Evolutionary conservation across 148 eudicot genomes (phyloP), one percentile per base, ranked within the genome.

Genomic region (Rhododendron mucronatum): DNA sequence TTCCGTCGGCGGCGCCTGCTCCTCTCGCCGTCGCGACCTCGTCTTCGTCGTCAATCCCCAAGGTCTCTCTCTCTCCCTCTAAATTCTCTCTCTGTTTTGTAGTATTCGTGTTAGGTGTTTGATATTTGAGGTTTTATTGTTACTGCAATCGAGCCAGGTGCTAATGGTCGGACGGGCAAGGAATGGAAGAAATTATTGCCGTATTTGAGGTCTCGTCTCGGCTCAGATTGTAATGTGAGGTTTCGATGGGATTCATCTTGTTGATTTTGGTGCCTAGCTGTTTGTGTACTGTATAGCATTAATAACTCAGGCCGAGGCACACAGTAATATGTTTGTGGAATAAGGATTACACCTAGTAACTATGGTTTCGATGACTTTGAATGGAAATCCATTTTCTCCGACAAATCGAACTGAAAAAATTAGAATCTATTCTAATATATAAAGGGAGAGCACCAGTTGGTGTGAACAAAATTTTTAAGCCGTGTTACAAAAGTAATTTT

Each of bases 161-260:
- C 99, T 39, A 97, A 95, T 91, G 99, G 99, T 26, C 91, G 84
- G 78, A 95, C 99, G 1, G 99, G 95, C 1, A 93, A 89, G 78
- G 95, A 97, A 53, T 97, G 99, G 99, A 95, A 93, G 93, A 97
- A 92, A 67, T 85, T 97, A 35, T 88, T 93, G 89, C 99, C 99
- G 3, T 97, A 87, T 86, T 88, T 97, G 55, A 92, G 90, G 91
- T 93, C 96, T 93, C 98, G 98, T 84, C 96, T 97, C 71, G 89
- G 95, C 44, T 84, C 91, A 59, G 91, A 93, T 65, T 95, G 93
- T 82, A 97, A 97, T 91, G 99, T 97, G 89, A 94, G 99, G 81
- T 81, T 61, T 59, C 71, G 35, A 61, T 85, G 83, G 48, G 26
- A 41, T 76, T 78, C 33, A 9, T 55, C 2, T 80, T 63, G 73